Base-by-base conservation (phyloP, 208 protist species). In the Acanthamoeba sp. region DNA sequence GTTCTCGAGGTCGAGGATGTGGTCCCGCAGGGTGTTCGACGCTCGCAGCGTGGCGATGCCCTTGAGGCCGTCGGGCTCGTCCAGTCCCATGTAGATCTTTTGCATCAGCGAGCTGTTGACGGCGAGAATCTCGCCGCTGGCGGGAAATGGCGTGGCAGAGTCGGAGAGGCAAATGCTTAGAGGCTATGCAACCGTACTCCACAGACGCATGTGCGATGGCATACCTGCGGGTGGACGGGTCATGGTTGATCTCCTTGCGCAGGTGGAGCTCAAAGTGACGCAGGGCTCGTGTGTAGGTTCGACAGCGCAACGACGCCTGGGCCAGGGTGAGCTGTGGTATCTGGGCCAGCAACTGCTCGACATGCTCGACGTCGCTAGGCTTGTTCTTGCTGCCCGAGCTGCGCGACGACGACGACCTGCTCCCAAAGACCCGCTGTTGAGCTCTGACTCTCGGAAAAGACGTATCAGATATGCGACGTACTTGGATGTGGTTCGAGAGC, bases 21-120 rank as follows among this genome's bases (percentile, higher is more conserved):
- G 48, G 24, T 95, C 95, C 0, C 59, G 38, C 27, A 95, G n/a
- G 3, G 89, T 71, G 2, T 55, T 91, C 32, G 69, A 50, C 22
- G 80, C 57, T 6, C 96, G 66, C 42, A 95, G 87, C 14, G 94
- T 91, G 38, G 94, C 95, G 4, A 97, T 95, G 38, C 97, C 97
- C 34, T 82, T 87, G 50, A 97, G 87, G 22, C 62, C 34, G 82
- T 97, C 96, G 34, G 93, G 38, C 32, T 97, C 96, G n/a, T 96
- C 85, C 90, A 97, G 76, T 22, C 80, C 88, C 29, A 71, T 69
- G 88, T 97, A 97, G 10, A 97, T 94, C 66, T 95, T 69, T 64
- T 96, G 95, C 55, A 97, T 57, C 18, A 91, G 38, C 55, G 94
- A n/a, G 24, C 96, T 38, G 50, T 97, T 88, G 4, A 90, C 64